These are phyloP conservation scores for Monascus purpureus DNA, from an alignment of 495 filamentous ascomycete genomes.

Conservation along the genomic window DNA sequence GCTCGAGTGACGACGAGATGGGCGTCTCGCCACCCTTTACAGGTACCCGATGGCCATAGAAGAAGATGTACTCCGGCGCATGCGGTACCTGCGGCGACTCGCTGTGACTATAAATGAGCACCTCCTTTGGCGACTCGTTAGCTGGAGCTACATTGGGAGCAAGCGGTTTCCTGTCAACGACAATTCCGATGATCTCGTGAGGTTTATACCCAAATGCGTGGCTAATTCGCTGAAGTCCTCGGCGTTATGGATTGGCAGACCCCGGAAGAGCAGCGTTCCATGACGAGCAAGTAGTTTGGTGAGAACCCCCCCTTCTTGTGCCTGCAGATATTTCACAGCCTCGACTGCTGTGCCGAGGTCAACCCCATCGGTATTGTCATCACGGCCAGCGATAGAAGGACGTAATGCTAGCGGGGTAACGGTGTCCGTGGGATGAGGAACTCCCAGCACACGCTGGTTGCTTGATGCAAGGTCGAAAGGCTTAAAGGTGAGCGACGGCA, in stretches of 20 bases:
- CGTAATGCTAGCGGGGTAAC: slow-evolving; percentile 28
- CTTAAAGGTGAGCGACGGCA: slow-evolving; percentile 32
- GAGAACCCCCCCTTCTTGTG: slow-evolving; percentile 27
- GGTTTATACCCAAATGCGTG: slow-evolving; percentile 39
- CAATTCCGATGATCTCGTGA: slow-evolving; percentile 43
- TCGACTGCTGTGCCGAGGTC: slow-evolving; percentile 16
- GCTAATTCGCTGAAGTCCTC: slow-evolving; percentile 37
- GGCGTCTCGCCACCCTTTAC: slow-evolving; percentile 35
- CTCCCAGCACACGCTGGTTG: slow-evolving; percentile 26
- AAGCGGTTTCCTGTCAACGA: slow-evolving; percentile 32
- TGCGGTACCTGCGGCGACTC: slow-evolving; percentile 40
- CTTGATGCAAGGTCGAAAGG: slow-evolving; percentile 57
- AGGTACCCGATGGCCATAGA: slow-evolving; percentile 26
- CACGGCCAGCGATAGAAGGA: slow-evolving; percentile 11
- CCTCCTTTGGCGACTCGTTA: slow-evolving; percentile 37
- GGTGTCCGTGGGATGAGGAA: slow-evolving; percentile 27
- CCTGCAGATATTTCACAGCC: slow-evolving; percentile 42
- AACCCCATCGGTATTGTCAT: slow-evolving; percentile 10
- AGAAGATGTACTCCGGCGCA: slow-evolving; percentile 39
- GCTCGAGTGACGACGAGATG: slow-evolving; percentile 34
- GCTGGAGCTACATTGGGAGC: slow-evolving; percentile 40
- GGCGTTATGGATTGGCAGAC: slow-evolving; percentile 18
- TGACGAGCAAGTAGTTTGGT: slow-evolving; percentile 43
- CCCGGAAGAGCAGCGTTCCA: slow-evolving; percentile 20
- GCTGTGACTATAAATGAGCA: slow-evolving; percentile 39